Base-by-base conservation (phyloP, 2,329 filamentous ascomycete species). In the Aulographum hederae region DNA sequence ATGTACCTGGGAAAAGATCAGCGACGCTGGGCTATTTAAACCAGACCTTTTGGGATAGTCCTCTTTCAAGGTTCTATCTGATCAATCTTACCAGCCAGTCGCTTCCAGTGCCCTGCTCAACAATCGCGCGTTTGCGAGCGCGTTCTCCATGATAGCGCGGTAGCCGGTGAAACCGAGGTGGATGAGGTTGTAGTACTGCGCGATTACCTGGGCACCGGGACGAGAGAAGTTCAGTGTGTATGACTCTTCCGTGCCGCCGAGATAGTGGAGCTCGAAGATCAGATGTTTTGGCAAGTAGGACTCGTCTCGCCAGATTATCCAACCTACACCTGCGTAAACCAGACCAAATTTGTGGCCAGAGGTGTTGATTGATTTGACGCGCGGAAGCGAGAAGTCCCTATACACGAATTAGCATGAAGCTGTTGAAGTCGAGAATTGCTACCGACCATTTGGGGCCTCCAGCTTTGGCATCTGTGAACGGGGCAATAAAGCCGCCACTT, bases 221-320 rank as follows among this genome's bases (percentile, higher is more conserved):
- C 75, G 66, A 1, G 72, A 78, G 54, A 80, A 80, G 52, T 79
- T 80, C 14, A 80, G 60, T 0, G 73, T 78, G 50, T 70, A 80
- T 2, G 68, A 72, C 44, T 76, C 65, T 42, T 79, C 73, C 0
- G 70, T 75, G n/a, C 73, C 72, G 23, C 75, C 75, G 0, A 80
- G 63, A 43, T 80, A 80, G 46, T 70, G 69, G 13, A 80, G 59
- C 47, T 79, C 69, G 46, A 80, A 80, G 38, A 79, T 62, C 4
- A 80, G 58, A 37, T 78, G 63, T 43, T 74, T 66, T 4, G 76
- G 74, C 4, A 80, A 61, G 39, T 64, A 71, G 3, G 60, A 57
- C 40, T 75, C 63, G 41, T 77, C 71, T 26, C 74, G 61, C 70
- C 70, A 78, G 45, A 77, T 61, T 32, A 74, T 71, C 75, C 74